Conservation (phyloP, 805 yeast species). For the Saccharomycopsis oosterbeekiorum region DNA sequence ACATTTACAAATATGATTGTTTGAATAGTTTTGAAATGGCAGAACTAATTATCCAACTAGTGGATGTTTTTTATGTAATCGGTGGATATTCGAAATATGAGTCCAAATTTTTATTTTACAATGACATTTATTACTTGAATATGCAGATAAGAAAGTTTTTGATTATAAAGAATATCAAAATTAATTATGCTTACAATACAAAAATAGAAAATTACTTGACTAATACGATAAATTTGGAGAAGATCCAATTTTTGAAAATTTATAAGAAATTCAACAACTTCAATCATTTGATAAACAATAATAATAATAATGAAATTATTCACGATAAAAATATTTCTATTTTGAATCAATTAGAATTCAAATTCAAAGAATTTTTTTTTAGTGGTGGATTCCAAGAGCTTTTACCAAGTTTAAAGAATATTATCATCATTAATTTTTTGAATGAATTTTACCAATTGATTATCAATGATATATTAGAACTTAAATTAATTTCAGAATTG, state of each 20-base stretch:
- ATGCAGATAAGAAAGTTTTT: constrained; percentile 6
- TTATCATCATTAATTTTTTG: constrained; percentile 14
- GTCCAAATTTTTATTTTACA: constrained; percentile 17
- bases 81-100: constrained; percentile 19
- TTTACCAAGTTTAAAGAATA: constrained; percentile 7
- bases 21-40: not conserved
- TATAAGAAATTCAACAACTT: constrained; percentile 17
- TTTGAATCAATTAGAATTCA: constrained; percentile 17
- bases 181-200: not conserved
- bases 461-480: constrained; percentile 14
- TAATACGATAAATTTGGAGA: constrained; percentile 13
- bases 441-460: constrained; percentile 18
- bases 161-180: not conserved
- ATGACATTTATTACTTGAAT: constrained; percentile 17
- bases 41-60: constrained; percentile 5
- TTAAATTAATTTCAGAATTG: constrained; percentile 10
- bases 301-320: not conserved
- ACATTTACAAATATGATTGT: constrained; percentile 4
- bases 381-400: constrained; percentile 15
- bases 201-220: constrained; percentile 16
- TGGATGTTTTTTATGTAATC: constrained; percentile 15
- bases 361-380: constrained; percentile 19
- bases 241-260: constrained; percentile 16
- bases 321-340: constrained; percentile 4
- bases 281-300: constrained; percentile 1